These are phyloP conservation scores for Helenozyma rhizophorensis DNA, from an alignment of 805 yeast species.

Conservation along the genomic window DNA sequence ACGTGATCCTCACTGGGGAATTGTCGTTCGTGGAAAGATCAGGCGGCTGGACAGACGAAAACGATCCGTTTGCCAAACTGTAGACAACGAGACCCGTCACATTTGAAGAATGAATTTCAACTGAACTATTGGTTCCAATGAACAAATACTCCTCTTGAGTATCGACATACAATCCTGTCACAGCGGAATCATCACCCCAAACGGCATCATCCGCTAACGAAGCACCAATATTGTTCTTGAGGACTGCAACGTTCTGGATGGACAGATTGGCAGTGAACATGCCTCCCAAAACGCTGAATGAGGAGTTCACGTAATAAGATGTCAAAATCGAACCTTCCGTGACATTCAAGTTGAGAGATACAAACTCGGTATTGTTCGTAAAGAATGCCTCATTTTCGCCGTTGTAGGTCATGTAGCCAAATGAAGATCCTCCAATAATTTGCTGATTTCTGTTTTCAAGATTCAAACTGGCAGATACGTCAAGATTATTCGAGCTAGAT, in stretches of 20 bases:
- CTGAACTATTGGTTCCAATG: conserved; percentile 44
- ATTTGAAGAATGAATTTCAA: conserved; percentile 14
- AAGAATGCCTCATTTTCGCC: conserved; percentile 23
- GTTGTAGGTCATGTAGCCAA: conserved; percentile 30
- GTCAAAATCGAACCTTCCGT: conserved; percentile 20
- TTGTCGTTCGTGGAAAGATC: conserved; percentile 40
- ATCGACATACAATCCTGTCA: conserved; percentile 34
- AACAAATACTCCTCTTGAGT: conserved; percentile 31
- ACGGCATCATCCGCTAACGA: conserved; percentile 19
- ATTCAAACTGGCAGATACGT: conserved; percentile 24
- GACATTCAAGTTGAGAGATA: conserved; percentile 20
- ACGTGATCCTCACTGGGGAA: conserved; percentile 33
- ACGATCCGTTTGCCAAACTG: conserved; percentile 38
- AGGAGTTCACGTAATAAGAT: conserved; percentile 45
- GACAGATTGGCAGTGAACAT: conserved; percentile 33
- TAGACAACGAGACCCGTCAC: conserved; percentile 50
- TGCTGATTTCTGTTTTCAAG: conserved; percentile 22
- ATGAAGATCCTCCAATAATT: conserved; percentile 32
- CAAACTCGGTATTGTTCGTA: conserved; percentile 18
- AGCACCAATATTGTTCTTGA: conserved; percentile 16
- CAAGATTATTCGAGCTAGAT: conserved; percentile 18
- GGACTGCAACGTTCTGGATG: conserved; percentile 26
- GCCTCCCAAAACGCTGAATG: conserved; percentile 59
- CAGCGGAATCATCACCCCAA: conserved; percentile 23
- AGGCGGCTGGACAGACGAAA: conserved; percentile 48